Base-by-base conservation (phyloP, 306 rosid species). In the Cucumis cinereus region DNA sequence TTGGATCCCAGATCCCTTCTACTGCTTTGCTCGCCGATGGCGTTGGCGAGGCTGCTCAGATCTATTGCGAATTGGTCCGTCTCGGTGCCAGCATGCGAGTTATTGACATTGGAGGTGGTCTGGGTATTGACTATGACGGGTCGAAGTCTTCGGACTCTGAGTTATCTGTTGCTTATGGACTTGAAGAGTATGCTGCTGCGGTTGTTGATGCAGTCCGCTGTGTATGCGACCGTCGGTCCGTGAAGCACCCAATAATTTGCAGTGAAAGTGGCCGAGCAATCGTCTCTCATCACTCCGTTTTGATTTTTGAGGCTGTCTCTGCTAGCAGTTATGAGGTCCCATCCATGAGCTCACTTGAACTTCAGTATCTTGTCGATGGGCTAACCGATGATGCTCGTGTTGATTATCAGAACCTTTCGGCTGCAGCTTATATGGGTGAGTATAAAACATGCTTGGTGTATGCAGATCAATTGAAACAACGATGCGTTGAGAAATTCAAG, bases 231-330 rank as follows among this genome's bases (percentile, higher is more conserved):
- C 79, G 89, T 17, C 85, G 83, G 82, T 75, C 84, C 17, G 81
- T 87, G 14, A 90, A 85, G 76, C 93, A 92, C 84, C 98, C 98
- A 4, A 70, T 89, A 19, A 78, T 92, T 67, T 84, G 89, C 82
- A 92, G 96, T 70, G 98, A 90, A 79, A 92, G 96, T 63, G 98
- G 98, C 20, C 79, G 98, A 58, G 94, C 98, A 23, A 81, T 92
- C 3, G 98, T 90, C 19, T 92, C 98, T 7, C 98, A 92, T 57
- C 98, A 92, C 73, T 92, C 98, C 0, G 84, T 92, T 13, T 53
- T 94, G 79, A 81, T 94, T 3, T 92, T 92, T 8, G 98, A 92
- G 71, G 92, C 92, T 3, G 82, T 88, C 38, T 89, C 94, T 1
- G 74, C 85, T 3, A 83, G 83, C 33, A 3, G 71, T 13, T 36